Evolutionary conservation across 208 protist species (phyloP).

Genomic region (Acanthamoeba lenticulata): DNA sequence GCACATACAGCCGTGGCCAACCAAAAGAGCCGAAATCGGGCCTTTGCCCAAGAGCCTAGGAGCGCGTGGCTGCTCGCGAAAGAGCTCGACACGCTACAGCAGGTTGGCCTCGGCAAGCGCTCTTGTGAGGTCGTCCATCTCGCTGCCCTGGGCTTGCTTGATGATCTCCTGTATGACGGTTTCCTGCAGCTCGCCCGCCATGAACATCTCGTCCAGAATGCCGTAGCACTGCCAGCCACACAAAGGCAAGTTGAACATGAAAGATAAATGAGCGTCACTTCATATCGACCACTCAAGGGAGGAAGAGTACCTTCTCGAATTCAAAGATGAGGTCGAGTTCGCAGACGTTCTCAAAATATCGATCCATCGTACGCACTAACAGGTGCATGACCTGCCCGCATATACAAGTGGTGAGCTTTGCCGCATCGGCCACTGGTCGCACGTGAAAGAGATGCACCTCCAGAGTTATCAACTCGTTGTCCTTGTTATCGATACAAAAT

Average conservation of each 20-base stretch:
- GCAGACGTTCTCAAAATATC: slow-evolving; percentile 99
- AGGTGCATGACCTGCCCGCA: slow-evolving; percentile 62
- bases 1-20: too few relatives aligned
- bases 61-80: background rate
- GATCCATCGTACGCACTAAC: slow-evolving; percentile 95
- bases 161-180: background rate
- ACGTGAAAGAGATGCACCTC: slow-evolving; percentile 84
- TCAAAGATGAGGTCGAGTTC: slow-evolving; percentile 99
- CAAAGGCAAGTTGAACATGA: background rate
- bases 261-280: background rate
- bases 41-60: too few relatives aligned
- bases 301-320: slow-evolving; percentile 93
- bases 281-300: background rate
- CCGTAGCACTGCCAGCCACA: slow-evolving; percentile 94
- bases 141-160: background rate
- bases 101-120: background rate
- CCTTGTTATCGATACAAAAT: slow-evolving; percentile 95
- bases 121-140: background rate
- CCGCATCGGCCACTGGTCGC: background rate
- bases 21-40: too few relatives aligned
- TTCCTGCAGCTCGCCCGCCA: slow-evolving; percentile 98
- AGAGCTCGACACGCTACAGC: background rate
- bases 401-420: slow-evolving; percentile 97
- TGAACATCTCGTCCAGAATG: slow-evolving; percentile 98
- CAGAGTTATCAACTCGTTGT: slow-evolving; percentile 98